Conservation (phyloP, 2,329 filamentous ascomycete genomes). For the Monosporascus sp. region DNA sequence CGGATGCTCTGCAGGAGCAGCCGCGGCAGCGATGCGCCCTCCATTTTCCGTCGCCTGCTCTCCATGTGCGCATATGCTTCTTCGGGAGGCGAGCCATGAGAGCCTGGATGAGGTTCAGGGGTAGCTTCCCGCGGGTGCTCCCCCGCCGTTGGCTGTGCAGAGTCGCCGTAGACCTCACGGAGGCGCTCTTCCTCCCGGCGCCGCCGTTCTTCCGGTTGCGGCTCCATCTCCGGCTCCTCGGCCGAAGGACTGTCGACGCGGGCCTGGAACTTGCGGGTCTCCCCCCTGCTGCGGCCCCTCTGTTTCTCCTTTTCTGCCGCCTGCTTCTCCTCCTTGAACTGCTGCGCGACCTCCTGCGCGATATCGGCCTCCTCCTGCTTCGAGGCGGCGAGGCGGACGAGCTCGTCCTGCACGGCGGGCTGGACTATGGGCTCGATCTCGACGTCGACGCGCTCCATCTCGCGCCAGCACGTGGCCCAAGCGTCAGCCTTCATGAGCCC, state of each 20-base stretch:
- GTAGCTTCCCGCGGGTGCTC: slow-evolving; percentile 11
- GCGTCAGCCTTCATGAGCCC: slow-evolving; percentile 87
- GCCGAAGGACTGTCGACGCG: slow-evolving; percentile 5
- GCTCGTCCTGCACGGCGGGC: slow-evolving; percentile 49
- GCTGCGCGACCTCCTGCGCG: slow-evolving; percentile 24
- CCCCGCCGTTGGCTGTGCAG: slow-evolving; percentile 10
- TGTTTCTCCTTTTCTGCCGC: slow-evolving; percentile 11
- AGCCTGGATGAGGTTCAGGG: slow-evolving; percentile 13
- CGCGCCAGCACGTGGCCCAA: slow-evolving; percentile 90
- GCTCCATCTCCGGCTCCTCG: slow-evolving; percentile 7
- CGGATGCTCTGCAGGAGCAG: slow-evolving; percentile 48
- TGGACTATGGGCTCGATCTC: slow-evolving; percentile 76
- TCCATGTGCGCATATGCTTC: slow-evolving; percentile 27
- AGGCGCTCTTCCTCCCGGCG: slow-evolving; percentile 45
- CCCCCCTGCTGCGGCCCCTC: slow-evolving; percentile 12
- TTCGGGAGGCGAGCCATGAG: slow-evolving; percentile 21
- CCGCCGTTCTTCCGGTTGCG: slow-evolving; percentile 19
- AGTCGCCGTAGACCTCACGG: slow-evolving; percentile 49
- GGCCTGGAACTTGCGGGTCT: background rate
- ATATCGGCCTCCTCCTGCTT: slow-evolving; percentile 31
- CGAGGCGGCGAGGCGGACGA: slow-evolving; percentile 49
- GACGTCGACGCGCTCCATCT: slow-evolving; percentile 98
- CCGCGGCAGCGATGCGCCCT: slow-evolving; percentile 46
- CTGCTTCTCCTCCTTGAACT: slow-evolving; percentile 29
- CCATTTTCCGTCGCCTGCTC: slow-evolving; percentile 23